These are phyloP conservation scores for Syzygium aromaticum DNA, from an alignment of 345 rosid genomes.

Conservation along the genomic window DNA sequence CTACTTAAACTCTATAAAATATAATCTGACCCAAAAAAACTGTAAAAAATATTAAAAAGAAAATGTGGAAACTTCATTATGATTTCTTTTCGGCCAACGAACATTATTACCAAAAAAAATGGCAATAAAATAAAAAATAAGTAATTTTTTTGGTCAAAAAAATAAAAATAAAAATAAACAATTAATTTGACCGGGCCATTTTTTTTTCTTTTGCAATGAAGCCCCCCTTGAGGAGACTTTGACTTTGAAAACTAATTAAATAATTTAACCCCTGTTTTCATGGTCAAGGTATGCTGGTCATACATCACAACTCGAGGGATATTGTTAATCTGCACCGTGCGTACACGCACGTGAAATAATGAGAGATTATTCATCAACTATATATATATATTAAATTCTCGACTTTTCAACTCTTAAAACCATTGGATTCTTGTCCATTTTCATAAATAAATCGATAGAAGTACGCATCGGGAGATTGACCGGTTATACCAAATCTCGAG, in stretches of 20 bases:
- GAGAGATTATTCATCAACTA: neutral
- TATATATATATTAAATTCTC: neutral
- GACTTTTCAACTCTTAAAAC: neutral
- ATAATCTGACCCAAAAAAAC: neutral
- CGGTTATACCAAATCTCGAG: too few relatives aligned
- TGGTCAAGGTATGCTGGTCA: neutral
- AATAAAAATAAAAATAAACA: neutral
- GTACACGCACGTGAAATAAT: neutral
- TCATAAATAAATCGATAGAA: too few relatives aligned
- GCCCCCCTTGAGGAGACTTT: neutral
- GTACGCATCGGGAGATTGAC: too few relatives aligned
- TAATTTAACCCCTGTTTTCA: neutral
- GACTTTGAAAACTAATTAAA: neutral
- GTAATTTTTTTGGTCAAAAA: neutral
- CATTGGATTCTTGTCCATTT: too few relatives aligned
- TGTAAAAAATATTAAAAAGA: neutral
- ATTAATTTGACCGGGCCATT: neutral
- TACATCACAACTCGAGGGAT: neutral
- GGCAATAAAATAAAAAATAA: neutral
- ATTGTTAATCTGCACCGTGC: neutral
- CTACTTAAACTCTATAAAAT: neutral
- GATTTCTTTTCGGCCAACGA: neutral
- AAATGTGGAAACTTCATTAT: neutral
- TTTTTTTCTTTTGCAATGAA: neutral
- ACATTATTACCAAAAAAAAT: neutral